Percentiles rank a stretch among this genome's conserved stretches.
phyloP scores from a whole-genome alignment of 768 basidiomycete genomes.

The Mycena pura region DNA sequence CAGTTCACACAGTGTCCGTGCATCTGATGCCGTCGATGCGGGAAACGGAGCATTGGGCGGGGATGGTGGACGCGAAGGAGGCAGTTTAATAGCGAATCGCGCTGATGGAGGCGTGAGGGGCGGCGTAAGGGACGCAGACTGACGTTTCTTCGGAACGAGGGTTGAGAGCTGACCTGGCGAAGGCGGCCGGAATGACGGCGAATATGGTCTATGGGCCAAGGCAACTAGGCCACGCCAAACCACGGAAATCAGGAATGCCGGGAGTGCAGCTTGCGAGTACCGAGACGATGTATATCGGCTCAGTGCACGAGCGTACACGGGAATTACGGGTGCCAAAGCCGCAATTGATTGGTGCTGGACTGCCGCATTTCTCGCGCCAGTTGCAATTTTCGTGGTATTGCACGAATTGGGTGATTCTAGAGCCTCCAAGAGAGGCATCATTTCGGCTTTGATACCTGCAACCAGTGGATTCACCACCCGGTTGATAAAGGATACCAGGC shows the following conservation, averaged over 20 bases:
- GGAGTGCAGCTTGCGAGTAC: conserved; percentile 65
- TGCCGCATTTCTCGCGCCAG: conserved; percentile 39
- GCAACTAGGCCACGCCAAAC: conserved; percentile 80
- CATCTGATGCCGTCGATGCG: conserved; percentile 61
- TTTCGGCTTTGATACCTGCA: conserved; percentile 62
- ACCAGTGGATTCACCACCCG: conserved; percentile 73
- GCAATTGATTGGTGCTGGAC: conserved; percentile 65
- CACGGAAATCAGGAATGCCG: conserved; percentile 74
- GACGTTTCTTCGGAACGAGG: conserved; percentile 48
- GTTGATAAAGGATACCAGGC: conserved; percentile 69
- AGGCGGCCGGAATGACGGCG: conserved; percentile 45
- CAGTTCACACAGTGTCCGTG: conserved; percentile 66
- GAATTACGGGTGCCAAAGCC: conserved; percentile 63
- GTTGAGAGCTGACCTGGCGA: conserved; percentile 43
- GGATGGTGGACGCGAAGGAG: conserved; percentile 71
- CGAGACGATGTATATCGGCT: conserved; percentile 59
- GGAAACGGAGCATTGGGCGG: conserved; percentile 48
- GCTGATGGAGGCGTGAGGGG: conserved; percentile 62
- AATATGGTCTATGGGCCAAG: conserved; percentile 64
- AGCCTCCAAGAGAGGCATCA: conserved; percentile 66
- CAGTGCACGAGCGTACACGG: conserved; percentile 65
- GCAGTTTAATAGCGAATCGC: conserved; percentile 71
- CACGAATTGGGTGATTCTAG: conserved; percentile 56
- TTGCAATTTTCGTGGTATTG: conserved; percentile 34
- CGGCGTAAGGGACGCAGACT: conserved; percentile 52